phyloP scores from a whole-genome alignment of 768 basidiomycete genomes.

The Wakefieldia striispora region DNA sequence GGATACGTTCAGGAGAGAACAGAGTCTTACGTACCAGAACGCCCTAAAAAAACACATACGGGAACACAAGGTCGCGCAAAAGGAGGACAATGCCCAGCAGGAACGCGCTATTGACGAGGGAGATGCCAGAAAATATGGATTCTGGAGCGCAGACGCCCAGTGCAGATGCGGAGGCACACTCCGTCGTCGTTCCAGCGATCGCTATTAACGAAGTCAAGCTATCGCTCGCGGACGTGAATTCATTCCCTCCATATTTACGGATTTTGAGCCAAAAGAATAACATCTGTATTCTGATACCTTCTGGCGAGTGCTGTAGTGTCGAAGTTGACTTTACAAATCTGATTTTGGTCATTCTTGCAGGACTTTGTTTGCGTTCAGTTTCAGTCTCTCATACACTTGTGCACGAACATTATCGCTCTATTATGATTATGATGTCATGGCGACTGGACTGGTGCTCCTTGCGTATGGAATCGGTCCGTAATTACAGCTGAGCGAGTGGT shows the following conservation, averaged over 20 bases:
- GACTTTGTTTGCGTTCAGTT: slow-evolving; percentile 71
- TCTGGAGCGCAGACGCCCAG: slow-evolving; percentile 5
- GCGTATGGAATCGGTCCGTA: slow-evolving; percentile 65
- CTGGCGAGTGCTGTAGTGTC: slow-evolving; percentile 22
- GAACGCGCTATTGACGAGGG: slow-evolving; percentile 8
- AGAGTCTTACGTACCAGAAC: slow-evolving; percentile 76
- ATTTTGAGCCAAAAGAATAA: slow-evolving; percentile 69
- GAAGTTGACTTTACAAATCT: neutral
- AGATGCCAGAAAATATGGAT: neutral
- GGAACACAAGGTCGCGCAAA: slow-evolving; percentile 15
- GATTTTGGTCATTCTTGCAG: slow-evolving; percentile 32
- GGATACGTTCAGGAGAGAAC: slow-evolving; percentile 83
- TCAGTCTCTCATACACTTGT: slow-evolving; percentile 70
- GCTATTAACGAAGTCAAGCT: slow-evolving; percentile 45
- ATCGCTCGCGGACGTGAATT: slow-evolving; percentile 69
- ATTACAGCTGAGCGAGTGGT: neutral
- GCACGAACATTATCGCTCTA: slow-evolving; percentile 63
- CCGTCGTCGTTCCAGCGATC: slow-evolving; percentile 7
- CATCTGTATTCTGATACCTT: slow-evolving; percentile 47
- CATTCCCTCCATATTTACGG: slow-evolving; percentile 57
- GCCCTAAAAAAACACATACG: slow-evolving; percentile 47
- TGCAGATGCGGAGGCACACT: slow-evolving; percentile 25
- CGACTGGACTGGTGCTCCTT: slow-evolving; percentile 76
- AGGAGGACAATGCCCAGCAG: slow-evolving; percentile 11
- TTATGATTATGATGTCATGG: slow-evolving; percentile 69